Conservation (phyloP, 345 rosid species). For the Carallia pectinifolia region DNA sequence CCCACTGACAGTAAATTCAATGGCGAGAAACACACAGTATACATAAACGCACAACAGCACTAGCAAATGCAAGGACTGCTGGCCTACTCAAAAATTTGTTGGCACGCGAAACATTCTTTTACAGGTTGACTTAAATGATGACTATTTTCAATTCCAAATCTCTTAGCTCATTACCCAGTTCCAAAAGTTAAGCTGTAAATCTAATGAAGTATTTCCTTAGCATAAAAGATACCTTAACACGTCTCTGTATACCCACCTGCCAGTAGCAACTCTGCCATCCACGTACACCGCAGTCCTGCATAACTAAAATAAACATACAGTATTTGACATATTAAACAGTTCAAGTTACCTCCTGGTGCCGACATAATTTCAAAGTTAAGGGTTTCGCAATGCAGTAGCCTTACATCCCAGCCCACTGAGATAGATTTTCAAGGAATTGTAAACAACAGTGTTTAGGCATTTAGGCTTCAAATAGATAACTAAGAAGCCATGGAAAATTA, state of each 20-base stretch:
- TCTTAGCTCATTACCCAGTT: background rate
- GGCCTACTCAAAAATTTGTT: too few species aligned
- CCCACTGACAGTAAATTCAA: too few species aligned
- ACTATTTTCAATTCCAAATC: background rate
- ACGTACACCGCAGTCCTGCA: conserved; percentile 29
- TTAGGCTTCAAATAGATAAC: conserved; percentile 14
- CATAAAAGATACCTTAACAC: conserved; percentile 2
- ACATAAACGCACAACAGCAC: too few species aligned
- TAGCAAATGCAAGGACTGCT: too few species aligned
- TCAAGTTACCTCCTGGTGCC: conserved; percentile 29
- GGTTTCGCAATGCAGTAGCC: conserved; percentile 9
- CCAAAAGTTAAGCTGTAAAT: background rate
- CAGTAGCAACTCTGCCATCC: conserved; percentile 17
- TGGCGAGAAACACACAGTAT: too few species aligned
- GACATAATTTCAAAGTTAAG: conserved; percentile 13
- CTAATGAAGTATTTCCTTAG: background rate
- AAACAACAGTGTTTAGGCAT: conserved; percentile 9
- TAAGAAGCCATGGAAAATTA: conserved; percentile 12
- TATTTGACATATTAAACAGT: conserved; percentile 13
- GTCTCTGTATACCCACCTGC: background rate
- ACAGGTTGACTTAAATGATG: too few species aligned
- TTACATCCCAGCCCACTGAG: conserved; percentile 26
- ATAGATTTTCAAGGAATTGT: conserved; percentile 19
- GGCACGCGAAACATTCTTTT: too few species aligned
- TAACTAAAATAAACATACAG: conserved; percentile 15